Conservation (phyloP, 768 basidiomycete genomes). For the Serendipita sp. region DNA sequence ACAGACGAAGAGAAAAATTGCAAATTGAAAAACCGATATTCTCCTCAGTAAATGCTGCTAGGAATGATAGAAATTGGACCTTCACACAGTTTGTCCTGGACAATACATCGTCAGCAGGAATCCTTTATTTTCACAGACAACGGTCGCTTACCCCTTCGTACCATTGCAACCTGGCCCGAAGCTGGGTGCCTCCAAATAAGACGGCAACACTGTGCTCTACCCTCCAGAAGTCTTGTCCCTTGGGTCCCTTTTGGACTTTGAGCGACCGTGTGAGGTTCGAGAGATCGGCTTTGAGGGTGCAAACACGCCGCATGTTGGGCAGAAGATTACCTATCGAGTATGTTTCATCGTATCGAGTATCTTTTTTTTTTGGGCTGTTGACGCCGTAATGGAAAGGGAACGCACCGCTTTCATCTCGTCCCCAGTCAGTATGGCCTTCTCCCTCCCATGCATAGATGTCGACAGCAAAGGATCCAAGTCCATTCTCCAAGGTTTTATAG, state of each 20-base stretch:
- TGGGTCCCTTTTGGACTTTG: neutral
- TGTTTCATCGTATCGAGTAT: no score
- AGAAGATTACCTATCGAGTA: neutral
- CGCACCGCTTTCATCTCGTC: neutral
- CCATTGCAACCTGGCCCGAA: constrained; percentile 5
- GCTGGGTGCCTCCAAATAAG: constrained; percentile 4
- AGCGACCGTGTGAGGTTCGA: neutral
- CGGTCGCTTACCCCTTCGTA: constrained; percentile 5
- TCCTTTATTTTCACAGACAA: neutral
- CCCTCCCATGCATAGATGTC: constrained; percentile 6
- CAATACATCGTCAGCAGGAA: neutral
- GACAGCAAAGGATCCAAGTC: neutral
- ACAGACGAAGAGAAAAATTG: no score
- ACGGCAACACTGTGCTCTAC: constrained; percentile 7
- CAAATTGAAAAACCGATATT: no score
- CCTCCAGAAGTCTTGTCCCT: neutral
- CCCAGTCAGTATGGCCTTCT: constrained; percentile 5
- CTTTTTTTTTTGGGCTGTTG: neutral
- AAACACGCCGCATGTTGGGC: neutral
- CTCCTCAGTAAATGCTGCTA: neutral
- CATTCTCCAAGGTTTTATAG: neutral
- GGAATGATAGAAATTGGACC: neutral
- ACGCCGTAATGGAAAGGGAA: neutral
- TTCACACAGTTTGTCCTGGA: neutral
- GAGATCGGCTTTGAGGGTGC: constrained; percentile 8